Base-by-base conservation (phyloP, 73 alveolate species). In the Paramecium pentaurelia region DNA sequence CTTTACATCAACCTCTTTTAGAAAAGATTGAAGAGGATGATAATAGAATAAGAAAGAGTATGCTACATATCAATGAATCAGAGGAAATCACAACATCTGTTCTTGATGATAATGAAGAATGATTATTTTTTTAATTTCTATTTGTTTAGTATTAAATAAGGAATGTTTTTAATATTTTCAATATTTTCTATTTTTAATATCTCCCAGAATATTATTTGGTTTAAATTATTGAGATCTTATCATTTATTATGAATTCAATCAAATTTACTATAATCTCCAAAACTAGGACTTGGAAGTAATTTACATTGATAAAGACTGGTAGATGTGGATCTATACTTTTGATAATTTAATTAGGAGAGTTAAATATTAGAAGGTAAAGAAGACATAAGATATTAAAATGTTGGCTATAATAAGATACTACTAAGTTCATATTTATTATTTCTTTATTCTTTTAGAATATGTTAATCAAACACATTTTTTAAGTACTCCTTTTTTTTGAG, bases 1-100 rank as follows among this genome's bases (percentile, higher is more conserved):
- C 94, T 5, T 54, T 71, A 11, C 68, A 83, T 30, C 14, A 89
- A 45, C 94, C 94, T 1, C 28, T 89, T 47, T 37, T n/a, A 28
- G 75, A 89, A 37, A 73, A 73, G 16, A 73, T 73, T n/a, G 64
- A 73, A 37, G 87, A 73, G 22, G 87, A 73, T 37, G 30, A 73
- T 3, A 34, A 16, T 9, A 73, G 87, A 38, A 73, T 73, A 37
- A 73, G 47, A 40, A 16, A 73, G 87, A 73, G 87, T 73, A 36
- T 73, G 60, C n/a, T 73, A 12, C 9, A 37, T 10, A 28, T 64
- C 12, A 64, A 64, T 64, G 42, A 64, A 64, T 64, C 84, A 28
- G 84, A 64, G 22, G 84, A 64, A 4, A 34, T 34, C 5, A 32
- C 84, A 64, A 14, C 45, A 64, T 28, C 47, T 28, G 49, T 32